Evolutionary conservation across 495 filamentous ascomycete genomes (phyloP).

Genomic region (Neurospora sp.): DNA sequence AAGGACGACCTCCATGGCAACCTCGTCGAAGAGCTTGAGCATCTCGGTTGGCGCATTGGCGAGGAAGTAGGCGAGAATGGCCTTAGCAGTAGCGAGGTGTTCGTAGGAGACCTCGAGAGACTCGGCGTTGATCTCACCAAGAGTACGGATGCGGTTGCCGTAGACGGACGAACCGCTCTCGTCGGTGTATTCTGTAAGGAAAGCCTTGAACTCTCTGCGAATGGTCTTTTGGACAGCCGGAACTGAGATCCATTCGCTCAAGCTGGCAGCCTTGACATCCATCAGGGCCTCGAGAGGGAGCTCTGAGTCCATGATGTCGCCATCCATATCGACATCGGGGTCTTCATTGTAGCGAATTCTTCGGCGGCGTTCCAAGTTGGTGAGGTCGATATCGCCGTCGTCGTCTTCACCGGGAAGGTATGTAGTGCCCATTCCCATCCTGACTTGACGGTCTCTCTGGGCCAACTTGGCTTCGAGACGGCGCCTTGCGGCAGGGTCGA

Average conservation of each 20-base stretch:
- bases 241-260: constrained; percentile 90
- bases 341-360: constrained; percentile 90
- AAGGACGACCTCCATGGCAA: constrained; percentile 89
- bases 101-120: constrained; percentile 93
- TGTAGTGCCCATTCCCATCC: constrained; percentile 67
- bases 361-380: constrained; percentile 65
- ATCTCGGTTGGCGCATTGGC: constrained; percentile 92
- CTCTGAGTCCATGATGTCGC: constrained; percentile 88
- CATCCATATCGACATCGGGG: constrained; percentile 80
- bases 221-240: constrained; percentile 88
- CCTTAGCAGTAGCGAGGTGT: constrained; percentile 78
- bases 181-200: constrained; percentile 92
- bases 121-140: constrained; percentile 94
- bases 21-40: constrained; percentile 92
- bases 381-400: constrained; percentile 70
- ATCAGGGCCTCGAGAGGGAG: constrained; percentile 82
- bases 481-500: constrained; percentile 74
- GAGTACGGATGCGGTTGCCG: constrained; percentile 79
- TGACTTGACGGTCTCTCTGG: constrained; percentile 69
- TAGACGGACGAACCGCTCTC: constrained; percentile 82
- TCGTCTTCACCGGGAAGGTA: constrained; percentile 88
- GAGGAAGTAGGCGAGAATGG: constrained; percentile 95
- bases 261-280: constrained; percentile 85
- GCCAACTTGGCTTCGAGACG: constrained; percentile 76
- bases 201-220: constrained; percentile 91